A percentile compares a stretch with the other conserved stretches of the same genome.
Conservation (phyloP, 2,329 filamentous ascomycete species). For the Cordyceps militaris region DNA sequence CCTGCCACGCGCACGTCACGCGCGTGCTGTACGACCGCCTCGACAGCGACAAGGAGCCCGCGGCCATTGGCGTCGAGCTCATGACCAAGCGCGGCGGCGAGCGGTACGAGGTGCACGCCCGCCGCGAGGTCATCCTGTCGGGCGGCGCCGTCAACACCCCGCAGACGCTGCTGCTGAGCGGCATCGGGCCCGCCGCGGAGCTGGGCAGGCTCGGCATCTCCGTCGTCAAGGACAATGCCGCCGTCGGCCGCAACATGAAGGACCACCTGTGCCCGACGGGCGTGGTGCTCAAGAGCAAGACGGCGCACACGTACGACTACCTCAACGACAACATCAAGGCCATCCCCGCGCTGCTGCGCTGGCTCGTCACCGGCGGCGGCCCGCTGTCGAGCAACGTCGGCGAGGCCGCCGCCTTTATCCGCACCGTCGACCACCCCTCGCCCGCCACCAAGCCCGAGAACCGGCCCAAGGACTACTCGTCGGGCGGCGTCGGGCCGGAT, state of each 20-base stretch:
- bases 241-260: slow-evolving; percentile 49
- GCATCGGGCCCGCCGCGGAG: slow-evolving; percentile 33
- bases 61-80: slow-evolving; percentile 17
- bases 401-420: slow-evolving; percentile 17
- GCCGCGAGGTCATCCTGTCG: slow-evolving; percentile 38
- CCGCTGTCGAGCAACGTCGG: slow-evolving; percentile 17
- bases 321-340: slow-evolving; percentile 14
- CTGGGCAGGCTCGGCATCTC: slow-evolving; percentile 37
- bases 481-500: slow-evolving; percentile 15
- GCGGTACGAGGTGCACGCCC: slow-evolving; percentile 24
- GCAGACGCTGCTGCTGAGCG: slow-evolving; percentile 37
- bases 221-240: slow-evolving; percentile 48
- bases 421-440: slow-evolving; percentile 14
- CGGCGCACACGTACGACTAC: slow-evolving; percentile 15
- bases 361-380: slow-evolving; percentile 15
- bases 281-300: slow-evolving; percentile 15
- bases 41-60: slow-evolving; percentile 5
- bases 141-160: slow-evolving; percentile 39
- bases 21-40: slow-evolving; percentile 15
- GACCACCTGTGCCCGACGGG: slow-evolving; percentile 19
- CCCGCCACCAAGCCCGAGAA: neutral
- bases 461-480: slow-evolving; percentile 16
- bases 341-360: slow-evolving; percentile 15
- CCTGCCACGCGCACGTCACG: slow-evolving; percentile 16
- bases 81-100: slow-evolving; percentile 10